Evolutionary conservation across 495 filamentous ascomycete genomes (phyloP), one percentile per base, ranked within the genome.

Genomic region (Aspergillus indologenus): DNA sequence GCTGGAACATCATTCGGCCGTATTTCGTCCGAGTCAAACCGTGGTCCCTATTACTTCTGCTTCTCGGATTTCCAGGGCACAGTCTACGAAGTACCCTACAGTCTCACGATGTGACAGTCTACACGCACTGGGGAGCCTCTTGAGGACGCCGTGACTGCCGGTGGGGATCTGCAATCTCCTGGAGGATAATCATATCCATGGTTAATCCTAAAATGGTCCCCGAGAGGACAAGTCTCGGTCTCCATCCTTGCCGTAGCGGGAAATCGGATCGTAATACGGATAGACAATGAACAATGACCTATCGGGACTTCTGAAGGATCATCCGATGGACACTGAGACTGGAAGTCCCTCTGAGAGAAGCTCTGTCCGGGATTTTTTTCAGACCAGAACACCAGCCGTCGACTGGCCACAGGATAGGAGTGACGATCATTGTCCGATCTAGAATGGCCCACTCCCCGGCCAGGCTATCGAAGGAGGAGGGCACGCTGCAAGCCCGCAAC

Each of bases 161-260:
- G 47, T 26, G 26, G 45, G 45, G 29, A 19, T 15, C 15, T 5
- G 24, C 24, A n/a, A 29, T 29, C 3, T n/a, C 23, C 48, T 51
- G 48, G 48, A 29, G 34, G 23, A 51, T 31, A 19, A 31, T 19
- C 48, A 18, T 18, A 51, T 51, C 48, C 48, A 29, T 31, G 48
- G 48, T 29, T 51, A 9, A 15, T 31, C 5, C n/a, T 24, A 15
- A 14, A 29, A 18, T 24, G 23, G 23, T 40, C 34, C 34, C 34
- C 34, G 34, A 40, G 12, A 15, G 34, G 34, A 40, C 5, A 40
- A 15, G 34, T 11, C 34, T 40, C 34, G 2, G 26, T 40, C 12
- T 14, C 12, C 34, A 14, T 40, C 34, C 34, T 15, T 40, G 34
- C 34, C 34, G 34, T 7, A 7, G 34, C 34, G 34, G 34, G 34